Evolutionary conservation across 2,329 filamentous ascomycete genomes (phyloP), one percentile per base, ranked within the genome.

Genomic region (Colletotrichum eleusines): DNA sequence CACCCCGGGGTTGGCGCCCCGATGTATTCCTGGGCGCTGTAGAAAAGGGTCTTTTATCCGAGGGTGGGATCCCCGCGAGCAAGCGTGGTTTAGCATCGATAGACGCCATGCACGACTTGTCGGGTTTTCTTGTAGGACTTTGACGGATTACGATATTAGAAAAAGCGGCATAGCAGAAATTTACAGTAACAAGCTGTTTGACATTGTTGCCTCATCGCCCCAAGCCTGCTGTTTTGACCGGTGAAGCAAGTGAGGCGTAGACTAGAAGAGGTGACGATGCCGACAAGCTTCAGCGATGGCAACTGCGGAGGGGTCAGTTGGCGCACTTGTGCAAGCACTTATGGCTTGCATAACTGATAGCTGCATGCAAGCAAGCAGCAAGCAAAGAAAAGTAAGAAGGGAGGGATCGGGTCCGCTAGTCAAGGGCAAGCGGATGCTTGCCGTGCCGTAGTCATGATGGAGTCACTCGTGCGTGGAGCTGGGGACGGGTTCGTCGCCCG

Each of bases 81-180:
- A 44, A 58, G 50, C 50, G 50, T 62, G 63, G 35, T 40, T 53
- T 23, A 57, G 23, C 26, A 9, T 69, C 33, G 31, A 50, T 51
- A 66, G 55, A 33, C 42, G n/a, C 48, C 26, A 66, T 46, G 55
- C n/a, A 16, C 42, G 46, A 26, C 40, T 33, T 50, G 28, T 51
- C 26, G n/a, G 16, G 44, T 48, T 48, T 57, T 57, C 4, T 44
- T 14, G n/a, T 18, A 44, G 35, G 57, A 18, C 33, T 61, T 55
- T 35, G 48, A 40, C 31, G 66, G 42, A 44, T 33, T 16, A 46
- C 20, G 18, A 42, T 58, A 18, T 58, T 42, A 40, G 3, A 57
- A 67, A 67, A 71, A 71, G 68, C 57, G 63, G 44, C 51, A 61
- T 51, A 66, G 63, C 50, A 57, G 42, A 40, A 53, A 53, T 40